Evolutionary conservation across 805 yeast genomes (phyloP).

Genomic region (Kodamaea neixiangensis): DNA sequence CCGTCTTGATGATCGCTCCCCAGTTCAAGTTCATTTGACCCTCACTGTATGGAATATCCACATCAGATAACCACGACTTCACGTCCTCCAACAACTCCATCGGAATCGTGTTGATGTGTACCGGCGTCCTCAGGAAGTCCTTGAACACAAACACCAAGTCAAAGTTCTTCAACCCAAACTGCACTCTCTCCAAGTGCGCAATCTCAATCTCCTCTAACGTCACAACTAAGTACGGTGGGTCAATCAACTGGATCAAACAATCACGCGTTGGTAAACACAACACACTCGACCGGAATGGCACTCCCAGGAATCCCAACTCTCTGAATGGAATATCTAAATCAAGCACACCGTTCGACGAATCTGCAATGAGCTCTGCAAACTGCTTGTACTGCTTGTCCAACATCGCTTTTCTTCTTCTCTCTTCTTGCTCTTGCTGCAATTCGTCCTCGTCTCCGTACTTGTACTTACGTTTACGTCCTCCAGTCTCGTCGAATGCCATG

Average conservation of each 20-base stretch:
- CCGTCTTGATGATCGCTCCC: conserved; percentile 93
- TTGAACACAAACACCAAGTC: conserved; percentile 96
- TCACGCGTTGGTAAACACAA: conserved; percentile 96
- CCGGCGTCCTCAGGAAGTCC: conserved; percentile 84
- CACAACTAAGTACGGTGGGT: conserved; percentile 92
- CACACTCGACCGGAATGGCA: conserved; percentile 92
- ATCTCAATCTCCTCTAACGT: conserved; percentile 90
- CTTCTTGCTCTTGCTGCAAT: conserved; percentile 97
- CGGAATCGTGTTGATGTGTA: conserved; percentile 92
- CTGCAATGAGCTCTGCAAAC: conserved; percentile 89
- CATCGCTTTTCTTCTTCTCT: conserved; percentile 85
- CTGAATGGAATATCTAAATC: conserved; percentile 94
- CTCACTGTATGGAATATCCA: conserved; percentile 91
- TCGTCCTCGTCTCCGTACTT: conserved; percentile 98
- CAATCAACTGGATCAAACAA: conserved; percentile 90
- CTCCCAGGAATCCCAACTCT: conserved; percentile 96
- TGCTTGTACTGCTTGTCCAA: conserved; percentile 88
- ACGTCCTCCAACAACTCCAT: conserved; percentile 89
- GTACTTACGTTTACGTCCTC: conserved; percentile 83
- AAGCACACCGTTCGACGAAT: conserved; percentile 76
- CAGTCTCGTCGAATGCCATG: conserved; percentile 95
- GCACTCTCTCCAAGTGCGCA: conserved; percentile 95
- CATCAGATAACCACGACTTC: conserved; percentile 96
- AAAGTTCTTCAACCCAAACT: conserved; percentile 93
- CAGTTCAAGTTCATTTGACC: conserved; percentile 96